Evolutionary conservation across 306 rosid species (phyloP), one percentile per base, ranked within the genome.

Genomic region (Prinsepia uniflora): DNA sequence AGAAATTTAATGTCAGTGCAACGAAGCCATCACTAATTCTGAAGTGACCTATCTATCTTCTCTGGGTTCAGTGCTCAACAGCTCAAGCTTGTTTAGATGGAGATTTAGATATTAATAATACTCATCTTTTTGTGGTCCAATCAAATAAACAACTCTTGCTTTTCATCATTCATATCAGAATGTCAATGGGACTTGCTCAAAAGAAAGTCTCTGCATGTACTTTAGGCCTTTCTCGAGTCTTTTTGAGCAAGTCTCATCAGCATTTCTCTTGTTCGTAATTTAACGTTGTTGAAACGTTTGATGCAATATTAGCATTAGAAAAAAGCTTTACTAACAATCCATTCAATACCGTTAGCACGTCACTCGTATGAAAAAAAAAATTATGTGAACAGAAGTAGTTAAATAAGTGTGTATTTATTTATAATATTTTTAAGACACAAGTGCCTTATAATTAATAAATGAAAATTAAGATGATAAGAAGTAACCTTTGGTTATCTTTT

Each of bases 1-100:
- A 50, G n/a, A 68, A 56, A 50, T 68, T 68, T 52, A 52, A 50
- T 50, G 72, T 68, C 72, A 68, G 72, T 39, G 39, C 61, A 50
- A 20, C 40, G 63, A 69, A 54, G 46, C 64, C 73, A 41, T 69
- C 53, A 11, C 73, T 41, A 42, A 55, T 41, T 69, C 53, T 69
- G 73, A 69, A 30, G 22, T 69, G 52, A 20, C 12, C 63, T 68
- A 54, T 68, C 55, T 30, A 30, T 30, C 36, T 30, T 30, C 13
- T 46, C 57, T 8, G n/a, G 46, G 70, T 47, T 47, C 73, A 69
- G 63, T 12, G 63, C 40, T 69, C 20, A 54, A 44, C 53, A 41
- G 53, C 53, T 54, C 63, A 55, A 41, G 20, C 64, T 42, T 69
- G 73, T 41, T 39, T 43, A 19, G 20, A 6, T 41, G 18, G 40